Conservation (phyloP, 2,329 filamentous ascomycete genomes). For the Penicillium digitatum region DNA sequence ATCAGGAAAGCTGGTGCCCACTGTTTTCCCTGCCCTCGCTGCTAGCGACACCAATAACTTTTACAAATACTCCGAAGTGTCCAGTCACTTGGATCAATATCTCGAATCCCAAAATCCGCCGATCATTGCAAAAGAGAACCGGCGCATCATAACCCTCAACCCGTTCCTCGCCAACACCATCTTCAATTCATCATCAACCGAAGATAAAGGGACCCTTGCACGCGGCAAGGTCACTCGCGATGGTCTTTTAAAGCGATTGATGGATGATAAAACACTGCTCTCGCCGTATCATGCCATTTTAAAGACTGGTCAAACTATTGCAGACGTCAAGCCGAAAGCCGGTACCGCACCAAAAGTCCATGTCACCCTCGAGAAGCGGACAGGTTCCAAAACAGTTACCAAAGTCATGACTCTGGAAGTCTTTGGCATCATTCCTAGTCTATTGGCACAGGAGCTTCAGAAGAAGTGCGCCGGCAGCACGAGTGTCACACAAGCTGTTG, state of each 20-base stretch:
- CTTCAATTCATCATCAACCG: slow-evolving; percentile 51
- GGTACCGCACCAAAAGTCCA: slow-evolving; percentile 58
- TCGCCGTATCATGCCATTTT: slow-evolving; percentile 57
- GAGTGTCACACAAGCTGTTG: slow-evolving; percentile 58
- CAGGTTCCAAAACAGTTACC: slow-evolving; percentile 63
- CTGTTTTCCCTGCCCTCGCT: slow-evolving; percentile 48
- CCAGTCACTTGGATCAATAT: slow-evolving; percentile 55
- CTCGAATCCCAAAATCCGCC: slow-evolving; percentile 52
- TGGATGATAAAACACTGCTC: slow-evolving; percentile 48
- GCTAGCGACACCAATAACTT: slow-evolving; percentile 51
- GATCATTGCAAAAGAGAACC: slow-evolving; percentile 55
- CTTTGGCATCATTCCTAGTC: slow-evolving; percentile 57
- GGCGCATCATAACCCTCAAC: slow-evolving; percentile 59
- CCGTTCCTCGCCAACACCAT: slow-evolving; percentile 61
- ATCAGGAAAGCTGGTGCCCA: slow-evolving; percentile 54
- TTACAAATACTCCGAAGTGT: slow-evolving; percentile 59
- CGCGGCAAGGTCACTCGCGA: slow-evolving; percentile 59
- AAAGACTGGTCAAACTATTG: slow-evolving; percentile 35
- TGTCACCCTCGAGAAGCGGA: slow-evolving; percentile 60
- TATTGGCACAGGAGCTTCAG: slow-evolving; percentile 62
- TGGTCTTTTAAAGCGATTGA: slow-evolving; percentile 56
- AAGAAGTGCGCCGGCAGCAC: slow-evolving; percentile 66
- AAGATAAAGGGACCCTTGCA: slow-evolving; percentile 55
- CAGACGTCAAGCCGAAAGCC: slow-evolving; percentile 56
- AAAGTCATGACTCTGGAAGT: slow-evolving; percentile 59